phyloP scores from a whole-genome alignment of 306 rosid species.

The Oxytropis ochrocephala region DNA sequence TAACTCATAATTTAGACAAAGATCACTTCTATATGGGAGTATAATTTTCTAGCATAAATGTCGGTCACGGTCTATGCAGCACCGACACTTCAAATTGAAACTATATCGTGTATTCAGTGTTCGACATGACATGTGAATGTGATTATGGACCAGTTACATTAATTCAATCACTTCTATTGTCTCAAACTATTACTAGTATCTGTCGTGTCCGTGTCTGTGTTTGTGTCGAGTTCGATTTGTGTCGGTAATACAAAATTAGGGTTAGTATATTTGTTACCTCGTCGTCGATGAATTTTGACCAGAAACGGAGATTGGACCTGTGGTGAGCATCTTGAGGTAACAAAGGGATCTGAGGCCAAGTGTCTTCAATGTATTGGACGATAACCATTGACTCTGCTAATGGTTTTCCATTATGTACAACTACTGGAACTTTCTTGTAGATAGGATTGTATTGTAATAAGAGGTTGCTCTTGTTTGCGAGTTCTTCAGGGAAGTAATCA shows the following conservation, averaged over 20 bases:
- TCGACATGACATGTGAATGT: too few relatives aligned
- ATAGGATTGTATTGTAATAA: constrained; percentile 42
- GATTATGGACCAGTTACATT: too few relatives aligned
- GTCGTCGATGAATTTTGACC: constrained; percentile 18
- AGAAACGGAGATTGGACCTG: constrained; percentile 9
- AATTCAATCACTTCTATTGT: too few relatives aligned
- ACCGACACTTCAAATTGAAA: too few relatives aligned
- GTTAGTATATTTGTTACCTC: not conserved
- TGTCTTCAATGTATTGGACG: constrained; percentile 43
- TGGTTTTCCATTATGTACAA: constrained; percentile 44
- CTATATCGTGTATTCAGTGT: too few relatives aligned
- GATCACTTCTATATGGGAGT: too few relatives aligned
- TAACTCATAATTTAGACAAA: too few relatives aligned
- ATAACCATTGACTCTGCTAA: constrained; percentile 39
- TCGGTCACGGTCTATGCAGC: too few relatives aligned
- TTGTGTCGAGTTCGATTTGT: too few relatives aligned
- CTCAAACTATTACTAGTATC: too few relatives aligned
- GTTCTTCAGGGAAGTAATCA: constrained; percentile 45
- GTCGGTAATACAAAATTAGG: not conserved
- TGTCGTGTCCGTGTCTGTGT: too few relatives aligned
- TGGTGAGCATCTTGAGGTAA: constrained; percentile 6
- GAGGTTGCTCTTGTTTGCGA: constrained; percentile 30
- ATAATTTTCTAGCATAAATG: not conserved
- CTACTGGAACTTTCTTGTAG: constrained; percentile 42
- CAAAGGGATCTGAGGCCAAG: constrained; percentile 7